Conservation (phyloP, 768 basidiomycete genomes). For the Auriscalpium vulgare region DNA sequence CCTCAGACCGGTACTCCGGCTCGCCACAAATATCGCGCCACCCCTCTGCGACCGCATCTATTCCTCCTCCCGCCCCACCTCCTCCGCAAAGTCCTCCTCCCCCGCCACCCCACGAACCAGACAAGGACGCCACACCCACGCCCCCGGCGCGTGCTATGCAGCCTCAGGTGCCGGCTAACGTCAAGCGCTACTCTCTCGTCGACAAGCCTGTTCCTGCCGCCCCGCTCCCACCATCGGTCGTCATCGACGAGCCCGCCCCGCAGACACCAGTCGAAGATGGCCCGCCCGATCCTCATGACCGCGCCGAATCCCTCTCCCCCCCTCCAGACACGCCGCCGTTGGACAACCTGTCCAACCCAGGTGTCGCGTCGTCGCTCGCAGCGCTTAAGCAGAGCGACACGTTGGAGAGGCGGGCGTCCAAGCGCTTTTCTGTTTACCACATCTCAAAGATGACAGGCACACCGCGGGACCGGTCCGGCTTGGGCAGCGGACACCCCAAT, state of each 20-base stretch:
- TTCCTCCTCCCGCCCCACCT: background rate
- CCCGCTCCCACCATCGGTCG: slow-evolving; percentile 34
- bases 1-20: slow-evolving; percentile 2
- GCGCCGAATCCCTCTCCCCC: slow-evolving; percentile 12
- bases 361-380: slow-evolving; percentile 71
- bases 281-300: slow-evolving; percentile 10
- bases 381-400: slow-evolving; percentile 82
- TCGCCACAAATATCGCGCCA: slow-evolving; percentile 1
- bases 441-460: slow-evolving; percentile 87
- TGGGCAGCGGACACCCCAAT: slow-evolving; percentile 40
- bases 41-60: background rate
- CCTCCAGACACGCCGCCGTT: slow-evolving; percentile 30
- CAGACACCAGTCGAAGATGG: slow-evolving; percentile 6
- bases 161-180: slow-evolving; percentile 49
- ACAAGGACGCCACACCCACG: slow-evolving; percentile 17
- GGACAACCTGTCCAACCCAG: slow-evolving; percentile 39
- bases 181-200: slow-evolving; percentile 74
- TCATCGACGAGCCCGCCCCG: slow-evolving; percentile 42
- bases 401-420: slow-evolving; percentile 86
- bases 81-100: slow-evolving; percentile 8
- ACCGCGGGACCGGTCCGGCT: slow-evolving; percentile 32
- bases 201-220: slow-evolving; percentile 47
- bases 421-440: slow-evolving; percentile 92
- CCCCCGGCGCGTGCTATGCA: slow-evolving; percentile 24
- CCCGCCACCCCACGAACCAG: slow-evolving; percentile 11